Base-by-base conservation (phyloP, 2,329 filamentous ascomycete genomes). In the Cladosporium sphaerospermum region DNA sequence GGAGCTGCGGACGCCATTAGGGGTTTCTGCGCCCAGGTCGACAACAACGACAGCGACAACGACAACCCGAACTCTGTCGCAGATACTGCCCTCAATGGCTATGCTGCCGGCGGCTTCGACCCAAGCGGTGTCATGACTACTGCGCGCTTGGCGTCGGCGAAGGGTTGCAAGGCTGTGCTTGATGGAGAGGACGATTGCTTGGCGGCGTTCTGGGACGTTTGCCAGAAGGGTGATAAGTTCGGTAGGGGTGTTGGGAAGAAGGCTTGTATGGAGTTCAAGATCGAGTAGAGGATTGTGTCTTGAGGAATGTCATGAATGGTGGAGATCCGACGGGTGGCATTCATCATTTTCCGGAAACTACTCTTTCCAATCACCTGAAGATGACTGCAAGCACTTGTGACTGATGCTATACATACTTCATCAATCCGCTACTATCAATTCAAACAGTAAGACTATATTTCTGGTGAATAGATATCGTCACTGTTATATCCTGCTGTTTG, bases 1-100 rank as follows among this genome's bases (percentile, higher is more conserved):
- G 48, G 48, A 4, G 48, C 48, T 4, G 48, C 48, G 10, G 48
- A 40, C 9, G 48, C 48, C 3, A 51, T 51, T 32, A 51, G 44
- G 16, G 48, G 48, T 33, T 51, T 51, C 40, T 44, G 48, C 32
- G 31, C 28, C 2, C 48, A 51, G 44, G 33, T 51, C 18, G 48
- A 51, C 6, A 44, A 51, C 18, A 44, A 31, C 9, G 48, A 51
- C 32, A 44, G 40, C 40, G 16, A 51, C 11, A 51, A n/a, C 9
- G 40, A 44, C 40, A 51, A 51, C 13, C 48, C 48, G 4, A 37
- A 16, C 2, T 42, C 40, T 16, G 48, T 33, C 4, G 40, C 16
- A 1, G 48, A 51, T 16, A 51, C 39, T 43, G 33, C 48, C 3
- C 33, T 51, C 39, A 51, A 51, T 10, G 48, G 48, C 2, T 51